A percentile compares a stretch with the other conserved stretches of the same genome.
These are phyloP conservation scores for Candida sakaeoensis DNA, from an alignment of 805 yeast species.

Conservation along the genomic window DNA sequence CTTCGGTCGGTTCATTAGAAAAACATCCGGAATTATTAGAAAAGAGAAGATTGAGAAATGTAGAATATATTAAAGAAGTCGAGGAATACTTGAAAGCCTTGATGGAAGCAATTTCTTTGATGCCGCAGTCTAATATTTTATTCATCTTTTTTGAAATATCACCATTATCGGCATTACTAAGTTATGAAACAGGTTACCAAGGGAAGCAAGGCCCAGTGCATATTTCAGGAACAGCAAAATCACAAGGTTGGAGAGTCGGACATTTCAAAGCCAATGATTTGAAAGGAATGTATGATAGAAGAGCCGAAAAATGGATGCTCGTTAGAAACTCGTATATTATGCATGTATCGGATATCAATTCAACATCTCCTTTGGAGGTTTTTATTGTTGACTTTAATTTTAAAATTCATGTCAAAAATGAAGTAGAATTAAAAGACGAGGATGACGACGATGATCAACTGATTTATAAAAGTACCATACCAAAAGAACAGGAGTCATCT, in stretches of 20 bases:
- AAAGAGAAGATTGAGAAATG: slow-evolving; percentile 24
- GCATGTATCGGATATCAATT: slow-evolving; percentile 80
- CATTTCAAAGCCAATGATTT: slow-evolving; percentile 78
- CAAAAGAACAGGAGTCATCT: slow-evolving; percentile 22
- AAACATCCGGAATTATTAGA: slow-evolving; percentile 30
- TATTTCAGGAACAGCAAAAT: slow-evolving; percentile 75
- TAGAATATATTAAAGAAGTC: slow-evolving; percentile 43
- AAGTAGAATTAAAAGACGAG: slow-evolving; percentile 26
- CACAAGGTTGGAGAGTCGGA: slow-evolving; percentile 95
- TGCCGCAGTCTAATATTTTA: slow-evolving; percentile 77
- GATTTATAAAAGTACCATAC: slow-evolving; percentile 18
- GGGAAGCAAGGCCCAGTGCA: slow-evolving; percentile 89
- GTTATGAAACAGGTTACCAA: slow-evolving; percentile 74
- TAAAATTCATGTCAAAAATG: slow-evolving; percentile 49
- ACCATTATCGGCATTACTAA: slow-evolving; percentile 76
- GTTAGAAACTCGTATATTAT: slow-evolving; percentile 80
- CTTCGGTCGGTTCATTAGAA: slow-evolving; percentile 20
- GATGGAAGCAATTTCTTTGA: slow-evolving; percentile 54
- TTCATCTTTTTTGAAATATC: slow-evolving; percentile 89
- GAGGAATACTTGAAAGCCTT: slow-evolving; percentile 67
- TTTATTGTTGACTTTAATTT: slow-evolving; percentile 83
- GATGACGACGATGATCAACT: slow-evolving; percentile 45
- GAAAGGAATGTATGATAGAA: slow-evolving; percentile 84
- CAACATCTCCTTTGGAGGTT: slow-evolving; percentile 87
- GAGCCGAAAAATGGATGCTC: slow-evolving; percentile 88